A percentile compares a stretch with the other conserved stretches of the same genome.
phyloP scores from a whole-genome alignment of 2,329 filamentous ascomycete genomes.

The Hymenoscyphus fructigenus region DNA sequence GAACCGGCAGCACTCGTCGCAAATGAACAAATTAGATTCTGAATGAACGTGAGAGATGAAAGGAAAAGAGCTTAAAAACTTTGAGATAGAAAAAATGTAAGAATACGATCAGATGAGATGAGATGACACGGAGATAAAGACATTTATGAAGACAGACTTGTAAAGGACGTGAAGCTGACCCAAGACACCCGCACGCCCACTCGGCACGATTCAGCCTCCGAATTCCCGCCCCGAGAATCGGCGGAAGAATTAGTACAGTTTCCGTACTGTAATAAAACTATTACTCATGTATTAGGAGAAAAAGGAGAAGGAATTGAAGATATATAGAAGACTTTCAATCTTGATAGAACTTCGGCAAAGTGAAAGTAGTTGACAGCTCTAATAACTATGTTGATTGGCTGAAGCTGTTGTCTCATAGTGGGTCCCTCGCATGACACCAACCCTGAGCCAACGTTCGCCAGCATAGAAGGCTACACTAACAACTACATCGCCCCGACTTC shows the following conservation, averaged over 20 bases:
- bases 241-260: neutral
- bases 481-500: neutral
- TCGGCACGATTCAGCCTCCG: neutral
- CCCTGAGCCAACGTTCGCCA: neutral
- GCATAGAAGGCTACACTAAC: neutral
- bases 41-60: neutral
- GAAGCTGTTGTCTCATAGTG: neutral
- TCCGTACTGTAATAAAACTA: neutral
- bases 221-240: neutral
- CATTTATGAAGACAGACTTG: neutral
- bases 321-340: neutral
- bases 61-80: neutral
- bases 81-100: neutral
- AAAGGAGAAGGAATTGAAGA: neutral
- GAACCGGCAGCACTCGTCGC: neutral
- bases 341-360: neutral
- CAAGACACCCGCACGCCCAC: neutral
- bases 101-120: neutral
- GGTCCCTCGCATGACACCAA: neutral
- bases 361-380: no score
- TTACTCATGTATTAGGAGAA: neutral
- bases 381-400: neutral
- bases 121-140: conserved; percentile 1
- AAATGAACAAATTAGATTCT: neutral
- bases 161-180: neutral